A percentile compares a stretch with the other conserved stretches of the same genome.
phyloP scores from a whole-genome alignment of 352 stramenopile genomes.

The Peronospora belbahrii region DNA sequence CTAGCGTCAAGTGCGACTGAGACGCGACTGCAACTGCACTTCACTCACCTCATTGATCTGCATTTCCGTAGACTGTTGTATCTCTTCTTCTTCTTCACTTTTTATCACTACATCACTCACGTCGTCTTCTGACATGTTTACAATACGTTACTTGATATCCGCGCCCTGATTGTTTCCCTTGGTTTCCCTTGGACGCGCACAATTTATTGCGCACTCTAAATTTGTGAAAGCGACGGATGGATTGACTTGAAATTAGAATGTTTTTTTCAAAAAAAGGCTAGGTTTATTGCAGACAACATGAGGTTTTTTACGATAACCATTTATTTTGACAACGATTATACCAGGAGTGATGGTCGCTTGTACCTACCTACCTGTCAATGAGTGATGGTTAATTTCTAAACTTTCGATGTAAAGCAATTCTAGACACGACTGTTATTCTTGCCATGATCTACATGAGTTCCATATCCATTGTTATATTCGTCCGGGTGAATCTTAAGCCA shows the following conservation, averaged over 20 bases:
- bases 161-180: too few species aligned
- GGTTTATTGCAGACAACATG: too few species aligned
- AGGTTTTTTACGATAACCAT: too few species aligned
- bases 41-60: neutral
- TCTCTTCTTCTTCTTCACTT: neutral
- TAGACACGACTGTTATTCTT: conserved; percentile 11
- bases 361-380: too few species aligned
- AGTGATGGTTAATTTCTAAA: too few species aligned
- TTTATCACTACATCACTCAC: neutral
- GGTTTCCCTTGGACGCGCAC: conserved; percentile 8
- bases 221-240: conserved; percentile 13
- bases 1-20: conserved; percentile 1
- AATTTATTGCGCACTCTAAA: conserved; percentile 17
- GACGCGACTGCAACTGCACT: too few species aligned
- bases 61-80: neutral
- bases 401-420: too few species aligned
- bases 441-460: conserved; percentile 36
- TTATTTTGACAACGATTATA: too few species aligned
- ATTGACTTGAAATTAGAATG: neutral
- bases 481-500: conserved; percentile 80
- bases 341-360: too few species aligned
- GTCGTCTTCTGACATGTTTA: conserved; percentile 6
- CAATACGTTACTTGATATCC: too few species aligned
- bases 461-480: conserved; percentile 78
- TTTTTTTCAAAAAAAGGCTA: too few species aligned